Evolutionary conservation across 164 flowering plant genomes (phyloP), one percentile per base, ranked within the genome.

Genomic region (Sedum album): DNA sequence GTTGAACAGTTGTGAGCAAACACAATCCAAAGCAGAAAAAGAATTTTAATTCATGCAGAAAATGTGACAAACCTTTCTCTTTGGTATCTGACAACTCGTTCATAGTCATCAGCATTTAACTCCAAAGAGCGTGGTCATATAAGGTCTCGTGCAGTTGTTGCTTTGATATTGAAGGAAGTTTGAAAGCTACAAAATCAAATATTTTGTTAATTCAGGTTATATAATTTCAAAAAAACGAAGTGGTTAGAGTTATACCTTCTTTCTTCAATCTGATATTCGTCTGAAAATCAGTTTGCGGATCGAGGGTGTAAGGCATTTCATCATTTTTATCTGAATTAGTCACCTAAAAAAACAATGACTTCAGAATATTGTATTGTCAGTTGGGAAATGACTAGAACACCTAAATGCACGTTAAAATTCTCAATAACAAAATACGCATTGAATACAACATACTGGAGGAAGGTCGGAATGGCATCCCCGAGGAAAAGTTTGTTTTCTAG

Each of bases 391-490:
- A 35, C 38, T 7, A 35, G 38, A 35, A 3, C 5, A 35, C 38
- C 7, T 35, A 35, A 35, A 35, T 35, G 7, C 38, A 35, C 38
- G 7, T 35, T 35, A 3, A 3, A 7, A 35, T 35, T 35, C 38
- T 63, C 23, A n/a, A 66, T 15, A 39, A 2, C 48, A 55, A 3
- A 18, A 41, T 2, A 57, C 9, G 38, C 60, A 28, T 2, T 11
- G 1, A 42, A 31, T 20, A 15, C 13, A 8, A 67, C 80, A 23
- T 83, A 91, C 98, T 7, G 73, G 35, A 6, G 99, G 99, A 15
- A 91, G 82, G 30, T 95, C 96, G 20, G 85, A 86, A 95, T 84
- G 3, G 94, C 96, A 82, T 91, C 96, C 0, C 67, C 72, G 9
- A 95, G 79, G 5, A 78, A 53, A 7, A 95, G 82, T 8, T 74